Conservation (phyloP, 2,329 filamentous ascomycete genomes). For the Colletotrichum destructivum region DNA sequence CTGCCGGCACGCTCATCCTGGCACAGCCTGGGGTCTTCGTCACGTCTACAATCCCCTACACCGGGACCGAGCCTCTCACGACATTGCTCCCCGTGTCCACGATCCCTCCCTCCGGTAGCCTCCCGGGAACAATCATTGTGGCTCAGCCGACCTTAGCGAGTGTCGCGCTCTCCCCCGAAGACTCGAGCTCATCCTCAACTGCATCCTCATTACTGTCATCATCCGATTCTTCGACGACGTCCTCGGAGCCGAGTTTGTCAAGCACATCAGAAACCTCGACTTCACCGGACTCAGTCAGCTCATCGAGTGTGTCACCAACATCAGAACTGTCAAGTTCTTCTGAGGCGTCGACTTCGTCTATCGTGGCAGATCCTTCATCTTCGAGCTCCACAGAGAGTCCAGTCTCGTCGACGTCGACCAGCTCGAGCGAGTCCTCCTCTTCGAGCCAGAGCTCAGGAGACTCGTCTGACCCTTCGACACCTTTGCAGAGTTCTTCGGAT, state of each 20-base stretch:
- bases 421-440: not conserved
- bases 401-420: not conserved
- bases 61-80: not conserved
- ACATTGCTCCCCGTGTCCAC: conserved; percentile 4
- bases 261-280: not conserved
- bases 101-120: conserved; percentile 6
- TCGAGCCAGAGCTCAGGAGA: not conserved
- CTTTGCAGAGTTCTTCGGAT: not conserved
- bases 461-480: not conserved
- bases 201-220: not conserved
- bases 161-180: no score
- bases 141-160: not conserved
- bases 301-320: not conserved
- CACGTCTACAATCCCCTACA: conserved; percentile 3
- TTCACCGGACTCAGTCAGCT: not conserved
- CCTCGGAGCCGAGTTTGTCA: not conserved
- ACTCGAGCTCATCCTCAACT: not conserved
- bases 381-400: not conserved
- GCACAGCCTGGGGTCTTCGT: conserved; percentile 8
- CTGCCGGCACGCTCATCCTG: conserved; percentile 28
- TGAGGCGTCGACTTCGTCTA: not conserved
- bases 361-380: not conserved
- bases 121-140: conserved; percentile 6
- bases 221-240: not conserved
- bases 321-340: not conserved